Evolutionary conservation across 176 grass and related monocot species (phyloP), one percentile per base, ranked within the genome.

Genomic region (Neostapfia colusana): DNA sequence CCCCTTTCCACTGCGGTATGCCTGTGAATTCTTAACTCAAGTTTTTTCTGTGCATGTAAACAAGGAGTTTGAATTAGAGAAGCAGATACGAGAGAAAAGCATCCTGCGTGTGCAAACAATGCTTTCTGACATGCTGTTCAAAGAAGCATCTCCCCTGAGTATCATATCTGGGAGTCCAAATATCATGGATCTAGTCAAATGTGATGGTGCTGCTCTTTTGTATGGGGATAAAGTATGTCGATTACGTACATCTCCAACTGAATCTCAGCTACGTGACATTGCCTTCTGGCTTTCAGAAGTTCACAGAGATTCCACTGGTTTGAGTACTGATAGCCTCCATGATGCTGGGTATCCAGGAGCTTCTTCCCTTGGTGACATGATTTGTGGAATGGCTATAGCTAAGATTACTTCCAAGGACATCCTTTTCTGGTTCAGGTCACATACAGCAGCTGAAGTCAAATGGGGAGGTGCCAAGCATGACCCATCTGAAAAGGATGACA

Each of bases 391-490:
- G 91, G 91, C 95, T 31, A 89, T 88, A 46, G 91, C 91, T 71
- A 89, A 84, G 79, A 98, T 98, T 50, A 94, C 86, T 43, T 92
- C 91, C 31, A 92, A 81, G 65, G 95, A 98, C 76, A 68, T 92
- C 54, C 68, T 98, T 44, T 98, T 98, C 71, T 98, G 91, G 95
- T 98, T 97, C 79, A 83, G 91, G 37, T 89, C 91, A 36, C 95
- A 86, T 76, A 94, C 91, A 56, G 91, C 95, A 67, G 72, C 81
- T 79, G 86, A 98, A 86, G 81, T 98, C 24, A 86, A 83, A 76
- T 98, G 95, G 95, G 95, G 87, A 81, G 95, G 95, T 64, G 95
- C 91, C 39, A 98, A 93, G 60, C 89, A 94, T 81, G 91, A 94
- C 49, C 82, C 95, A 27, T 79, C 67, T 9, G 88, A 92, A 24